Evolutionary conservation across 192 early-diverging fungal genomes (phyloP), one percentile per base, ranked within the genome.

Genomic region (Diversispora epigaea): DNA sequence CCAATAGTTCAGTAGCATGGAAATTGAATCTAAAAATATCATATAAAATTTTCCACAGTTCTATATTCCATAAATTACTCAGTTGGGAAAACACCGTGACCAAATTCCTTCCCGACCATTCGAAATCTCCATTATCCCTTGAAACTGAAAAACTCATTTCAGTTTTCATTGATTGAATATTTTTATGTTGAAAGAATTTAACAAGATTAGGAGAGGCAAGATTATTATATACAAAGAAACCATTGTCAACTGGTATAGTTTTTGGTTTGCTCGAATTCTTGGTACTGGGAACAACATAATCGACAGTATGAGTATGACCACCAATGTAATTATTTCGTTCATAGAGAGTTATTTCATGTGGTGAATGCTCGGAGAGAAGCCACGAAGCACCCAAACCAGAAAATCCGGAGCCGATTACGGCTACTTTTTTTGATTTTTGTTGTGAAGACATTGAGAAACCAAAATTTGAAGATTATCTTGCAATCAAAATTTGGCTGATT

Each of bases 301-400:
- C 79, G n/a, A 90, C 87, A 6, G 89, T 91, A 76, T 91, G 80
- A 10, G 89, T 82, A 78, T 91, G 89, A 17, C 89, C 89, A 5
- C 89, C 89, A 68, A 87, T 40, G 67, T 89, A 86, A 54, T 75
- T 54, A 15, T 78, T 80, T 43, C 66, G 54, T 73, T 91, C 89
- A 71, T 81, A 87, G 0, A 91, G 50, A 14, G 81, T 80, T 21
- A 90, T 84, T 25, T 39, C 19, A 60, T 79, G 72, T 14, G 74
- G 75, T n/a, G 77, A 78, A 32, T 86, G 57, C 12, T 78, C 49
- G 3, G 75, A 39, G 6, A 90, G 80, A 14, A 86, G 77, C 85
- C 87, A 90, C 19, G 88, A 87, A n/a, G 87, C 83, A 40, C 77
- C 58, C 25, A 90, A 70, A 44, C 88, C 88, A 62, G 80, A 54